Evolutionary conservation across 2,329 filamentous ascomycete genomes (phyloP), one percentile per base, ranked within the genome.

Genomic region (Aureobasidium uvarum): DNA sequence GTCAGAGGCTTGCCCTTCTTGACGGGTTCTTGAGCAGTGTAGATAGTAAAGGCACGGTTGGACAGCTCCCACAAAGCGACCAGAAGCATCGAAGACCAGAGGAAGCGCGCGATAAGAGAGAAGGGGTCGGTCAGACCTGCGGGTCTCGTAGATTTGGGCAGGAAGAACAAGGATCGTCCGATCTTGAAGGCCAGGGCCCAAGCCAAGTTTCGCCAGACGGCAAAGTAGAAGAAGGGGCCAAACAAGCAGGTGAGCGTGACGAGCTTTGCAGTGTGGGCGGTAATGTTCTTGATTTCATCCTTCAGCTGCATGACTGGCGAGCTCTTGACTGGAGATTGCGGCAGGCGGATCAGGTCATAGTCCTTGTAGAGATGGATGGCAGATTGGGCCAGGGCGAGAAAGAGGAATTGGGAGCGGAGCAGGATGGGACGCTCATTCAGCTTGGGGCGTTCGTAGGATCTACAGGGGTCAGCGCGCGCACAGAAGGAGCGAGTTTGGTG

Each of bases 341-440:
- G 69, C 84, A 83, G 70, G 3, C 80, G 72, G 59, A 96, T 80
- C 45, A 83, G 84, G 75, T 96, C 92, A 68, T 87, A 86, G 73
- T 96, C 92, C 60, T 79, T 80, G 73, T 84, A 86, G 18, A 96
- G 80, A 74, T 97, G 93, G 38, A 84, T 73, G 13, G 83, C 72
- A 1, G 89, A 86, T 75, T 96, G 90, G n/a, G 83, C 77, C 11
- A 90, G 66, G 4, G 90, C 91, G 50, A 95, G 82, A 0, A 87
- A 76, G 3, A 88, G 73, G 69, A 95, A 85, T 72, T 90, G 87
- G 67, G 84, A 85, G 39, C 90, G 87, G 59, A 96, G 81, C 74
- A 92, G 95, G 31, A 98, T 84, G 0, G 92, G 89, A 69, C 90
- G 86, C 80, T 98, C 94, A 74, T 98, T 98, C 66, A 97, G 78